A percentile compares a stretch with the other conserved stretches of the same genome.
Evolutionary conservation across 2,329 filamentous ascomycete species (phyloP).

Genomic region (Myriosclerotinia scirpicola): DNA sequence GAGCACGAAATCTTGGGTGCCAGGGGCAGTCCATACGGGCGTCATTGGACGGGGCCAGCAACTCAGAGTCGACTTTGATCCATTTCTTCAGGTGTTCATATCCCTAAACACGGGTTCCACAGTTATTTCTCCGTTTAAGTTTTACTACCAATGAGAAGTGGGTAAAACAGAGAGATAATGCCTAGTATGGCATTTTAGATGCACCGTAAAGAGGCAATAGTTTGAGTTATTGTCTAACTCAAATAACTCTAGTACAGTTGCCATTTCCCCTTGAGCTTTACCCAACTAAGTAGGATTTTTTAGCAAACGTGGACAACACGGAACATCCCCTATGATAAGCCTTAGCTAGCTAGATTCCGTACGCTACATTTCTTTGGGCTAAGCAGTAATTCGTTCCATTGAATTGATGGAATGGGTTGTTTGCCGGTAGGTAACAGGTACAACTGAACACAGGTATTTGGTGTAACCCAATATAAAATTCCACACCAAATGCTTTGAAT

Average conservation of each 20-base stretch:
- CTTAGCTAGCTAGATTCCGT: background rate
- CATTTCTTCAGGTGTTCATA: background rate
- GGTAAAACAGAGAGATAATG: background rate
- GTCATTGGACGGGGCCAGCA: conserved; percentile 16
- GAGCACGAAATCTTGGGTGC: conserved; percentile 10
- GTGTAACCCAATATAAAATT: background rate
- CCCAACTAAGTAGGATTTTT: background rate
- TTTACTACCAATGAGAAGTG: conserved; percentile 2
- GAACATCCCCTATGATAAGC: background rate
- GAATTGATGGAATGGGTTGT: background rate
- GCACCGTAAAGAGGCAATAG: background rate
- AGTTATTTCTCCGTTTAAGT: background rate
- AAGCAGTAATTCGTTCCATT: background rate
- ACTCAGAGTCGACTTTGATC: conserved; percentile 15
- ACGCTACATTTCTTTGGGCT: background rate
- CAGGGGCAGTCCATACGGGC: conserved; percentile 7
- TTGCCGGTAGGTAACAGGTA: background rate
- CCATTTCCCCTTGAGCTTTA: background rate
- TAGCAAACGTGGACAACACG: background rate
- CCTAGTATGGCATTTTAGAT: conserved; percentile 16
- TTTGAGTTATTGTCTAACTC: conserved; percentile 7
- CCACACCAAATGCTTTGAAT: background rate
- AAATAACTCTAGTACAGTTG: background rate
- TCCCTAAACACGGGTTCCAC: conserved; percentile 14
- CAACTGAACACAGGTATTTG: background rate